These are phyloP conservation scores for Mesembryanthemum crystallinum DNA, from an alignment of 148 eudicot genomes.

Conservation along the genomic window DNA sequence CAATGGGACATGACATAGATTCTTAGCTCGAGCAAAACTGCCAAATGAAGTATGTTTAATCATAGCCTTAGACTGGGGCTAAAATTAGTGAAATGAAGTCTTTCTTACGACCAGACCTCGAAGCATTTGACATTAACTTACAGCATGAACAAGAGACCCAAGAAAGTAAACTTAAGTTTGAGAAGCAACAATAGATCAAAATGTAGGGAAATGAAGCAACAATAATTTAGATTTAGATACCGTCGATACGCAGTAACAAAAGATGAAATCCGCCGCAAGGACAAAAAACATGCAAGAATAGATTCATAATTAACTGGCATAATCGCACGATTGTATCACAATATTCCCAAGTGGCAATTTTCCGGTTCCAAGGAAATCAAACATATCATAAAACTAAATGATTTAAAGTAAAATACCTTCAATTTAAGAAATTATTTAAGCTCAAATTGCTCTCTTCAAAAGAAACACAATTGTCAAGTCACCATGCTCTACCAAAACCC, in stretches of 20 bases:
- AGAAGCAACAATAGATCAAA: not conserved
- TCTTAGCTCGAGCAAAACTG: not conserved
- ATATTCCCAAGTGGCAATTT: not conserved
- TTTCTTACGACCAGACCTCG: not conserved
- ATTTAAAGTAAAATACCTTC: not conserved
- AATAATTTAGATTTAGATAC: not conserved
- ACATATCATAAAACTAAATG: not conserved
- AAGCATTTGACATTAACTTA: not conserved
- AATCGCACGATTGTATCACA: not conserved
- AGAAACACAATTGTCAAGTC: too few species aligned
- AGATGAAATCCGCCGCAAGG: not conserved
- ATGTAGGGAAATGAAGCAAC: not conserved
- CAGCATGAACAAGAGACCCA: not conserved
- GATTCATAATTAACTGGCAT: not conserved
- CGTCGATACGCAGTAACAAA: not conserved
- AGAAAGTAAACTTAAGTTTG: not conserved
- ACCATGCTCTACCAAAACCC: too few species aligned
- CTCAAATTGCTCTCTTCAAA: too few species aligned
- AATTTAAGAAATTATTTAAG: too few species aligned
- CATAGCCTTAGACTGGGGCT: not conserved
- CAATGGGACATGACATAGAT: not conserved
- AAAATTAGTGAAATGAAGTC: not conserved
- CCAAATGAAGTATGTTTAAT: not conserved
- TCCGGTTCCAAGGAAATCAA: not conserved
- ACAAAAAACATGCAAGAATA: not conserved